phyloP scores from a whole-genome alignment of 768 basidiomycete genomes.

The Epithele typhae region DNA sequence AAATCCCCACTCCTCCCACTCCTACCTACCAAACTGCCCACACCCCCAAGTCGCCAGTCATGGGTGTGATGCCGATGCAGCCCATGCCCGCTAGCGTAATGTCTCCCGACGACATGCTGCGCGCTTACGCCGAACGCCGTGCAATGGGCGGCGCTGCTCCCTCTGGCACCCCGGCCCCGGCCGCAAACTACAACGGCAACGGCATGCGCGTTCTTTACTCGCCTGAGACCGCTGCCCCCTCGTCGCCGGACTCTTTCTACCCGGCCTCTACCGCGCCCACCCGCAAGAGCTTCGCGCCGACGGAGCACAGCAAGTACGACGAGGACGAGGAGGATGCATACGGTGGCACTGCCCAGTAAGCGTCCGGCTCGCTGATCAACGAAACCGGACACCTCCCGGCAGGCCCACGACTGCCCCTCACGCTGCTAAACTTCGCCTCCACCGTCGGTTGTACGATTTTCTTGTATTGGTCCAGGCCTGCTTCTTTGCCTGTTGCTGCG shows the following conservation, averaged over 20 bases:
- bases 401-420: no score
- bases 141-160: constrained; percentile 29
- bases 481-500: no score
- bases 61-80: constrained; percentile 37
- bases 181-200: constrained; percentile 22
- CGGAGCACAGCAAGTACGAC: constrained; percentile 25
- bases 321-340: constrained; percentile 27
- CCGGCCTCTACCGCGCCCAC: constrained; percentile 4
- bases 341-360: constrained; percentile 24
- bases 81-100: constrained; percentile 38
- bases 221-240: constrained; percentile 12
- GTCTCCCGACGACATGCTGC: constrained; percentile 74
- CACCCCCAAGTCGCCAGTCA: constrained; percentile 31
- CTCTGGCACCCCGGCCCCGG: constrained; percentile 23
- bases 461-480: no score
- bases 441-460: no score
- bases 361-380: no score
- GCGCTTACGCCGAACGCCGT: constrained; percentile 58
- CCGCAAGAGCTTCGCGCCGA: constrained; percentile 21
- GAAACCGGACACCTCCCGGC: no score
- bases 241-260: constrained; percentile 2
- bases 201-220: constrained; percentile 33
- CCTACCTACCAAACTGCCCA: constrained; percentile 23
- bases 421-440: no score
- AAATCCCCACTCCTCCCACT: constrained; percentile 23